Conservation (phyloP, 768 basidiomycete genomes). For the Polyporus arcularius region DNA sequence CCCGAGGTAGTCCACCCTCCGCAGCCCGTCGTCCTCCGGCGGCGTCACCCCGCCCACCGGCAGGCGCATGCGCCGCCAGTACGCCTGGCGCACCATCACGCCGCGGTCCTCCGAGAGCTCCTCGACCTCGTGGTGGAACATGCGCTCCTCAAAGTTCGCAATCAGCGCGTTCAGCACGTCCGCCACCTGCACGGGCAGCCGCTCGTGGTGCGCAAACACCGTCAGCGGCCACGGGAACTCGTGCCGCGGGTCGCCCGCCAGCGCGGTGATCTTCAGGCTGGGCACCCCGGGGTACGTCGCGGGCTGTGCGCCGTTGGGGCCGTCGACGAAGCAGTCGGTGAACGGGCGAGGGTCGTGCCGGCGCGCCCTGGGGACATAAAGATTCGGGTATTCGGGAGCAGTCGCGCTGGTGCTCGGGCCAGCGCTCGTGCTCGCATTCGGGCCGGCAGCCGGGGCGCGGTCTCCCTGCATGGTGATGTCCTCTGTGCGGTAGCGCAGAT, state of each 20-base stretch:
- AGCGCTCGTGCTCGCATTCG: background rate
- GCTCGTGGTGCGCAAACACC: slow-evolving; percentile 31
- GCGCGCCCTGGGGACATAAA: background rate
- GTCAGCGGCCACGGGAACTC: slow-evolving; percentile 59
- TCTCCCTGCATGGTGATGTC: slow-evolving; percentile 23
- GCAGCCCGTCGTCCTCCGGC: slow-evolving; percentile 31
- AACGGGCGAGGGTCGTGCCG: background rate
- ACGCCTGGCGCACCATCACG: slow-evolving; percentile 18
- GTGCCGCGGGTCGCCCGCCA: slow-evolving; percentile 52
- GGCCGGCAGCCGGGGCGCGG: background rate
- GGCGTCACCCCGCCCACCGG: slow-evolving; percentile 25
- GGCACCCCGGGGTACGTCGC: slow-evolving; percentile 65
- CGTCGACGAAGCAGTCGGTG: slow-evolving; percentile 13
- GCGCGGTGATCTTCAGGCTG: slow-evolving; percentile 53
- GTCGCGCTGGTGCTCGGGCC: background rate
- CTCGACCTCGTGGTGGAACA: slow-evolving; percentile 29
- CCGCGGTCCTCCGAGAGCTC: slow-evolving; percentile 23
- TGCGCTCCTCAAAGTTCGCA: slow-evolving; percentile 41
- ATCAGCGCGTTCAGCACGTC: slow-evolving; percentile 54
- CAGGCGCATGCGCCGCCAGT: slow-evolving; percentile 24
- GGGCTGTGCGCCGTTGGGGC: slow-evolving; percentile 47
- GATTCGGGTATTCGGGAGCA: background rate
- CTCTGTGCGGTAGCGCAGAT: slow-evolving; percentile 36
- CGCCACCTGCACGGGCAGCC: slow-evolving; percentile 37
- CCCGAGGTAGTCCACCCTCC: slow-evolving; percentile 50